Conservation (phyloP, 768 basidiomycete genomes). For the Sistotremastrum suecicum region DNA sequence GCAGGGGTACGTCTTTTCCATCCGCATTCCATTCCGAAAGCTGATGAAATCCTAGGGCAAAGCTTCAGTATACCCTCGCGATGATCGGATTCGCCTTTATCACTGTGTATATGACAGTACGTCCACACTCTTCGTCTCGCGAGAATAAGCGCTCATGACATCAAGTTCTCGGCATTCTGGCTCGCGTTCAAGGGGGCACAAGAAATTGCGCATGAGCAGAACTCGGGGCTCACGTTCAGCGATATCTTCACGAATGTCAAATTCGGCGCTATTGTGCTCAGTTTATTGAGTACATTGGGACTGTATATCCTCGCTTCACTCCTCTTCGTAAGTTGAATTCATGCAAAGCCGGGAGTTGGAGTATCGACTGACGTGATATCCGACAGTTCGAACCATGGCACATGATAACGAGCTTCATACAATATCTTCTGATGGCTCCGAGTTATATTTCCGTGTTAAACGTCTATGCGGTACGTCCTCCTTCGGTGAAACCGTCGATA, state of each 20-base stretch:
- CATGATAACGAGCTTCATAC: conserved; percentile 93
- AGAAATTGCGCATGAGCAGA: conserved; percentile 31
- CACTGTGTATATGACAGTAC: conserved; percentile 92
- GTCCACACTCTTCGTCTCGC: conserved; percentile 10
- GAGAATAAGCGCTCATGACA: conserved; percentile 3
- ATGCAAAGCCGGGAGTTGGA: too few relatives aligned
- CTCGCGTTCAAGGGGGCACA: conserved; percentile 74
- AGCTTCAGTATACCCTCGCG: conserved; percentile 73
- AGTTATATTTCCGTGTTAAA: conserved; percentile 91
- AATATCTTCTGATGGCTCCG: conserved; percentile 83
- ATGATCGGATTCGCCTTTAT: conserved; percentile 82
- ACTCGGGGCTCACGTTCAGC: conserved; percentile 32
- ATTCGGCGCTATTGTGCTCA: conserved; percentile 78
- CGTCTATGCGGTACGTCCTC: conserved; percentile 57
- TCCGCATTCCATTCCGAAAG: not conserved
- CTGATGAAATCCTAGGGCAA: conserved; percentile 23
- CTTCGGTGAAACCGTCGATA: conserved; percentile 2
- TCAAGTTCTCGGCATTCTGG: conserved; percentile 60
- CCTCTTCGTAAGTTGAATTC: conserved; percentile 55
- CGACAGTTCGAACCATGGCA: conserved; percentile 91
- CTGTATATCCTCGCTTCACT: conserved; percentile 75
- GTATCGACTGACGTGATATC: not conserved
- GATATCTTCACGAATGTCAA: conserved; percentile 66
- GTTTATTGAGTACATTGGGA: conserved; percentile 76
- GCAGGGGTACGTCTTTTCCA: conserved; percentile 38